A percentile compares a stretch with the other conserved stretches of the same genome.
These are phyloP conservation scores for Coemansia erecta DNA, from an alignment of 192 early-diverging fungal species.

Conservation along the genomic window DNA sequence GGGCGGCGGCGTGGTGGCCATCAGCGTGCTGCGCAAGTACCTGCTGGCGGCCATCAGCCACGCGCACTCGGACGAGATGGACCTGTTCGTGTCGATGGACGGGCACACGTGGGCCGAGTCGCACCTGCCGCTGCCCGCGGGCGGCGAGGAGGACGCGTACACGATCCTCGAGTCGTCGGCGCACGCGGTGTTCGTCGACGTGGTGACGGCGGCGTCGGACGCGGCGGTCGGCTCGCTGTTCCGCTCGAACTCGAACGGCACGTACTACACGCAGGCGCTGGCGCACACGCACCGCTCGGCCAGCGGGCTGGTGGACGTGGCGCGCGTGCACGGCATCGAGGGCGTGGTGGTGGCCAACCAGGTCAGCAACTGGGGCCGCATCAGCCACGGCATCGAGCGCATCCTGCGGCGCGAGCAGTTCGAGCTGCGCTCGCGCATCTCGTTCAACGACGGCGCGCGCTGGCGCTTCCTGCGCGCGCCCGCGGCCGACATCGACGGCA, in stretches of 20 bases:
- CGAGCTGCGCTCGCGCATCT: slow-evolving; percentile 68
- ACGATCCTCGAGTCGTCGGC: slow-evolving; percentile 82
- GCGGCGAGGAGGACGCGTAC: slow-evolving; percentile 66
- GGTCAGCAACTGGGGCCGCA: slow-evolving; percentile 73
- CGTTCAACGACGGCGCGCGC: slow-evolving; percentile 80
- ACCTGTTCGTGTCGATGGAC: slow-evolving; percentile 65
- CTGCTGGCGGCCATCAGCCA: slow-evolving; percentile 69
- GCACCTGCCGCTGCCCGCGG: slow-evolving; percentile 56
- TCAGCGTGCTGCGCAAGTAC: slow-evolving; percentile 69
- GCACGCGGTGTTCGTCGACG: slow-evolving; percentile 74
- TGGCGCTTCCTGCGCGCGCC: slow-evolving; percentile 77
- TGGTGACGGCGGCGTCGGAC: slow-evolving; percentile 50
- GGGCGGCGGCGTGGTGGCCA: slow-evolving; percentile 66
- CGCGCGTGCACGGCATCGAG: slow-evolving; percentile 76
- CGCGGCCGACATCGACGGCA: slow-evolving; percentile 54
- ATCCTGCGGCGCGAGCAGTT: slow-evolving; percentile 50
- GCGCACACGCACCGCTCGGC: slow-evolving; percentile 78
- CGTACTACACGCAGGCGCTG: slow-evolving; percentile 74
- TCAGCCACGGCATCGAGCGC: slow-evolving; percentile 33
- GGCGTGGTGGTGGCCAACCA: slow-evolving; percentile 86
- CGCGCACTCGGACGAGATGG: slow-evolving; percentile 56
- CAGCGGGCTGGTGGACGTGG: slow-evolving; percentile 83
- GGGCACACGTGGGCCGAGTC: slow-evolving; percentile 65
- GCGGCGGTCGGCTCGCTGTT: slow-evolving; percentile 68
- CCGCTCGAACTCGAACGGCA: slow-evolving; percentile 86